Base-by-base conservation (phyloP, 805 yeast genomes). In the Maudiozyma turicensis region DNA sequence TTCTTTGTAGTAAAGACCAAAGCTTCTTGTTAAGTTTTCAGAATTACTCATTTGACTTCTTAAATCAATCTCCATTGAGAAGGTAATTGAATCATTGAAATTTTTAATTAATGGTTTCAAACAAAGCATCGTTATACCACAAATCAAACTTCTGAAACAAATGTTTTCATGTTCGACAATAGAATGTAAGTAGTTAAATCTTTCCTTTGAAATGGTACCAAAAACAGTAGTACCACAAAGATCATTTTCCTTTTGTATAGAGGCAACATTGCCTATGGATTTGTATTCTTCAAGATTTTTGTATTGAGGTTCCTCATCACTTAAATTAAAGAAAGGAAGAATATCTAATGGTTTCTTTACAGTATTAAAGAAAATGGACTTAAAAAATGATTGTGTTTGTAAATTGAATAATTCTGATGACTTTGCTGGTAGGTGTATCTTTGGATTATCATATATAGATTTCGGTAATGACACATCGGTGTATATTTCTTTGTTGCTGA, bases 141-240 rank as follows among this genome's bases (percentile, higher is more conserved):
- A 56, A 10, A 64, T 50, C 32, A 64, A 58, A 46, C 60, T 59
- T 42, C 53, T 57, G 15, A 64, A 47, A 40, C 58, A 53, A 7
- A 59, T 54, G 35, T 58, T 50, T 43, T 58, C 58, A 31, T 53
- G 52, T 29, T 52, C 49, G 7, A 59, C 51, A 11, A 55, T 29
- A 1, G 47, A 40, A 35, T 56, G 48, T 30, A 62, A 42, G 32
- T 49, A 51, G 1, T 48, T 32, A 30, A 55, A 55, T 41, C 62
- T 52, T 11, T 45, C 46, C 11, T 50, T 44, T 2, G 55, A 43
- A 8, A 61, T 51, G 9, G 50, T 54, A 8, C 66, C 66, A 49
- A 61, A 60, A 6, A 63, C 57, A 3, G 64, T 55, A 10, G 54
- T 60, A 11, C 66, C 66, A 48, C 63, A 62, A 8, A 61, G 43